Base-by-base conservation (phyloP, 768 basidiomycete genomes). In the Suillus sp. region DNA sequence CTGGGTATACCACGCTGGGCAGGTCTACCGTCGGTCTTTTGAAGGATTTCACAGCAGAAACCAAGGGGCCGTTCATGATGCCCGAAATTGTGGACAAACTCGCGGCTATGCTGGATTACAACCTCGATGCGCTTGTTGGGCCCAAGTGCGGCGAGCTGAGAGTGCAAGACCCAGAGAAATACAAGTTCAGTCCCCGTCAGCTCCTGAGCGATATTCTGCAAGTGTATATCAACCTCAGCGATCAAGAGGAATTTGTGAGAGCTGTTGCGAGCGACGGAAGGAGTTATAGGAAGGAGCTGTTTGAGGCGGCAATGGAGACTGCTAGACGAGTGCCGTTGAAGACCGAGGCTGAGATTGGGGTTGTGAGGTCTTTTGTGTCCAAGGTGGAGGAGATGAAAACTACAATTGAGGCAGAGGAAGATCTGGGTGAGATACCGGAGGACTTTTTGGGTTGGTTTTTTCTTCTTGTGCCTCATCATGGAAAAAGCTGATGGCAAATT, bases 31-130 rank as follows among this genome's bases (percentile, higher is more conserved):
- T 99, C n/a, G 88, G 89, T 56, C 81, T 98, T 20, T 84, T 99
- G 69, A 93, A 93, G 72, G 83, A 92, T 60, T 95, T 99, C 78
- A 96, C 96, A 1, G 91, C 89, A 0, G 92, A 96, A 73, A 92
- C 94, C 0, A 94, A 91, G 72, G 85, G 81, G 32, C 96, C 97
- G 0, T 99, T 98, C 77, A 91, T 97, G 86, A 91, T 93, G 77
- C 90, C 92, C 9, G 97, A 99, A 77, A 98, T 99, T 54, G 93
- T 99, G 59, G 91, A 96, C 74, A 86, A 92, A 40, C 83, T 99
- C 18, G 97, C 97, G 3, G 96, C 96, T 1, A 98, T 97, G 92
- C 77, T 99, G 70, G 93, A 97, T 72, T 95, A 95, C 78, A 98
- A 99, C 71, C 81, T 99, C 22, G 87, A 90, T 56, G 89, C 88